phyloP scores from a whole-genome alignment of 768 basidiomycete species.

The Podaxis sp. region DNA sequence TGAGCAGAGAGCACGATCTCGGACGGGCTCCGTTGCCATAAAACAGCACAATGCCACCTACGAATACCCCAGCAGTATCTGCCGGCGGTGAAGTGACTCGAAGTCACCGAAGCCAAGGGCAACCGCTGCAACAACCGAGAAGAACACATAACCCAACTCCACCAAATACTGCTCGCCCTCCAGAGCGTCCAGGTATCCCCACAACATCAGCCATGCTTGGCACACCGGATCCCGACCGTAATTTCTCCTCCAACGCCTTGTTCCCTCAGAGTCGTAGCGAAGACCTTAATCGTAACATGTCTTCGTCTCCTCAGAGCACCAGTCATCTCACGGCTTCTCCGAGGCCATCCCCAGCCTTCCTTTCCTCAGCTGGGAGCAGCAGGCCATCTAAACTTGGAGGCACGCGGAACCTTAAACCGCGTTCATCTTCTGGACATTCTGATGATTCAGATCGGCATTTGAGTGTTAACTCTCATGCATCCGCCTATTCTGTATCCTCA shows the following conservation, averaged over 20 bases:
- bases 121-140: constrained; percentile 18
- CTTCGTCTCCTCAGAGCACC: constrained; percentile 26
- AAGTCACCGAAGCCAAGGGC: constrained; percentile 20
- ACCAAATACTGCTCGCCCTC: constrained; percentile 33
- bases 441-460: constrained; percentile 46
- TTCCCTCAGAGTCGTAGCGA: constrained; percentile 63
- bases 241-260: constrained; percentile 36
- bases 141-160: constrained; percentile 37
- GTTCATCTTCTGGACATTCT: constrained; percentile 55
- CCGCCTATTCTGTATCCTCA: constrained; percentile 56
- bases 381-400: constrained; percentile 60
- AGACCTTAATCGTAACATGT: constrained; percentile 61
- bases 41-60: constrained; percentile 15
- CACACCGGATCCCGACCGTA: constrained; percentile 54
- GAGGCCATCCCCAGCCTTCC: constrained; percentile 45
- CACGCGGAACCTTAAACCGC: constrained; percentile 44
- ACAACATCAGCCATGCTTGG: constrained; percentile 66
- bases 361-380: constrained; percentile 34
- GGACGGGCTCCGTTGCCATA: constrained; percentile 32
- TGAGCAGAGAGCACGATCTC: constrained; percentile 40
- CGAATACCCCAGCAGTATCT: constrained; percentile 10
- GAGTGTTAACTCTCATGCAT: constrained; percentile 51
- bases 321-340: constrained; percentile 33
- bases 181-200: constrained; percentile 56
- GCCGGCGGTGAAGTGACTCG: constrained; percentile 21